Percentiles rank a stretch among this genome's conserved stretches.
Conservation (phyloP, 2,329 filamentous ascomycete genomes). For the Dactylella cylindrospora region DNA sequence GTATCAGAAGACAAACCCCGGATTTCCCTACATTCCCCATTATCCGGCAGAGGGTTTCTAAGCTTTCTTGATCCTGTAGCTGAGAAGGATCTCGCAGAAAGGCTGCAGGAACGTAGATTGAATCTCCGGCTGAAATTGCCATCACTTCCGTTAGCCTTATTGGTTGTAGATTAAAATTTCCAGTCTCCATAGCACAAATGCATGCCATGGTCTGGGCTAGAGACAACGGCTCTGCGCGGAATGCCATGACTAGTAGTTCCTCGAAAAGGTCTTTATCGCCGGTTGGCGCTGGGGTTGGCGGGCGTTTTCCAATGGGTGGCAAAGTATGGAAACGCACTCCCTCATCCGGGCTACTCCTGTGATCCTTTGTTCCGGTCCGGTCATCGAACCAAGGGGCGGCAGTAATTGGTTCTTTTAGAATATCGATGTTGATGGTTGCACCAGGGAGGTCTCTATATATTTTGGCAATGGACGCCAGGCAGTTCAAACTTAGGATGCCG, state of each 20-base stretch:
- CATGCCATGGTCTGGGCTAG: background rate
- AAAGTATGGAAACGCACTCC: too few relatives aligned
- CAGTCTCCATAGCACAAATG: conserved; percentile 7
- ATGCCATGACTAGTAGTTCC: background rate
- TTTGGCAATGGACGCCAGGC: background rate
- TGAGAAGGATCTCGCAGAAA: conserved; percentile 6
- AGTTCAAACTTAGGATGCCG: background rate
- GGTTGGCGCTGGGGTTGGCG: too few relatives aligned
- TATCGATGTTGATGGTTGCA: background rate
- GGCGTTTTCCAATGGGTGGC: too few relatives aligned
- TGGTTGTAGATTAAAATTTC: background rate
- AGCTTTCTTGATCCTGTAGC: background rate
- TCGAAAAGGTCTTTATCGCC: background rate
- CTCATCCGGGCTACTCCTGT: too few relatives aligned
- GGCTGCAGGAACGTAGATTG: conserved; percentile 14
- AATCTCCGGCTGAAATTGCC: conserved; percentile 24
- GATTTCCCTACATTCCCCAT: conserved; percentile 22
- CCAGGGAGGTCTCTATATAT: background rate
- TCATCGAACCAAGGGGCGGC: conserved; percentile 6
- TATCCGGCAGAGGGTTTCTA: too few relatives aligned
- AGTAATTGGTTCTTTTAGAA: background rate
- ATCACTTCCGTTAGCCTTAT: conserved; percentile 2
- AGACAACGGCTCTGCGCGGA: background rate
- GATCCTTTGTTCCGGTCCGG: background rate
- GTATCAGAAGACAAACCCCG: conserved; percentile 2